Evolutionary conservation across 176 grass and related monocot species (phyloP).

Genomic region (Stipa capillata): DNA sequence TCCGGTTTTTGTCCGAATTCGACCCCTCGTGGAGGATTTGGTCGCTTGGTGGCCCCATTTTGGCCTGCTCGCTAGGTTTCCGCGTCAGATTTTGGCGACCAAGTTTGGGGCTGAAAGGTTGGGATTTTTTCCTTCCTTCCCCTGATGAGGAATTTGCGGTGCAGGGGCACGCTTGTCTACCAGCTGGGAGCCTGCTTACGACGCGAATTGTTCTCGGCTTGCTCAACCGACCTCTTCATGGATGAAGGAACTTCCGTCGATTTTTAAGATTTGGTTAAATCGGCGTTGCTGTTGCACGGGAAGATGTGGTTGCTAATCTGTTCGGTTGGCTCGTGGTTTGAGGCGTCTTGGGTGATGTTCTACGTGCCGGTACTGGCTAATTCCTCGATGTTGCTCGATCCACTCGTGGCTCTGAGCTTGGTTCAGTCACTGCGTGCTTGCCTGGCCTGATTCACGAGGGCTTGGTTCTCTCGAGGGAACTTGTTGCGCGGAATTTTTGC

Average conservation of each 20-base stretch:
- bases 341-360: background rate
- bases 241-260: background rate
- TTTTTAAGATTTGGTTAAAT: background rate
- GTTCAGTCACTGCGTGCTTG: background rate
- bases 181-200: too few species aligned
- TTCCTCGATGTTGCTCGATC: background rate
- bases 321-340: background rate
- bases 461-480: background rate
- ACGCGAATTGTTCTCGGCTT: background rate
- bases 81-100: background rate
- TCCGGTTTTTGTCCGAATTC: background rate
- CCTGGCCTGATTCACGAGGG: background rate
- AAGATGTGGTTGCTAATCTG: too few species aligned
- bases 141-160: background rate
- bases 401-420: background rate
- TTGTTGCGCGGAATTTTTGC: background rate
- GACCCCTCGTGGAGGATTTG: background rate
- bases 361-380: background rate
- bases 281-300: background rate
- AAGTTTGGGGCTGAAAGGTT: background rate
- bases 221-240: background rate
- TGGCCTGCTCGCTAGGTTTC: background rate
- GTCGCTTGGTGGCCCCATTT: background rate
- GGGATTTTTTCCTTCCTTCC: too few species aligned
- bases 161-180: background rate